Percentiles rank a stretch among this genome's conserved stretches.
Conservation (phyloP, 2,329 filamentous ascomycete species). For the Didymella arachidicola region DNA sequence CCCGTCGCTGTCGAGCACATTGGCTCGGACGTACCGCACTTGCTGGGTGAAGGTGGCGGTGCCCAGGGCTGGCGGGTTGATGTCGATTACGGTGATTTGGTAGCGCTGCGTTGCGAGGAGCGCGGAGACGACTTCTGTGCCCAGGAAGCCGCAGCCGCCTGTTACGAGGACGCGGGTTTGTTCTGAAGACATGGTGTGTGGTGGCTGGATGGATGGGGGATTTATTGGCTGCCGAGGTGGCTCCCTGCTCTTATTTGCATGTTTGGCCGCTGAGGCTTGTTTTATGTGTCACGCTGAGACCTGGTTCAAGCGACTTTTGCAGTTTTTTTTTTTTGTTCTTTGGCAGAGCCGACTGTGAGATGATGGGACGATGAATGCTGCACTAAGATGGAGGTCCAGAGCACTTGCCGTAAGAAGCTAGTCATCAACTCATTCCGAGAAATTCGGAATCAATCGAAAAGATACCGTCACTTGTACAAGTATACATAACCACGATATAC, state of each 20-base stretch:
- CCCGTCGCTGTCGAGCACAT: slow-evolving; percentile 49
- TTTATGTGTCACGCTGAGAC: too few species aligned
- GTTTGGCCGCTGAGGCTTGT: not conserved
- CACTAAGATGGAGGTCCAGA: not conserved
- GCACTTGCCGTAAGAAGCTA: slow-evolving; percentile 15
- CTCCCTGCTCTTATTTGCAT: slow-evolving; percentile 20
- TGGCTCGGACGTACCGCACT: slow-evolving; percentile 49
- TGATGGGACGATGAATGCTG: not conserved
- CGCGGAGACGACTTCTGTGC: slow-evolving; percentile 51
- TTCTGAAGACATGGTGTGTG: slow-evolving; percentile 31
- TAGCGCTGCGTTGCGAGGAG: slow-evolving; percentile 50
- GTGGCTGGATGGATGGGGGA: slow-evolving; percentile 4
- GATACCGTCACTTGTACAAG: not conserved
- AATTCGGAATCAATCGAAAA: slow-evolving; percentile 10
- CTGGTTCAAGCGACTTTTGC: not conserved
- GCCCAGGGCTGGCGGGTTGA: slow-evolving; percentile 47
- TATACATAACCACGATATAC: not conserved
- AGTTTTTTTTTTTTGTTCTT: not conserved
- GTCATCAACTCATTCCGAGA: slow-evolving; percentile 15
- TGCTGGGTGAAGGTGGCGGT: slow-evolving; percentile 32
- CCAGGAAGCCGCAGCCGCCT: slow-evolving; percentile 59
- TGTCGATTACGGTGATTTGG: slow-evolving; percentile 52
- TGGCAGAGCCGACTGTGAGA: not conserved
- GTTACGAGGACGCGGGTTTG: slow-evolving; percentile 53
- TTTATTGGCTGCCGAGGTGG: slow-evolving; percentile 21